phyloP scores from a whole-genome alignment of 768 basidiomycete genomes.

The Termitomyces sp. region DNA sequence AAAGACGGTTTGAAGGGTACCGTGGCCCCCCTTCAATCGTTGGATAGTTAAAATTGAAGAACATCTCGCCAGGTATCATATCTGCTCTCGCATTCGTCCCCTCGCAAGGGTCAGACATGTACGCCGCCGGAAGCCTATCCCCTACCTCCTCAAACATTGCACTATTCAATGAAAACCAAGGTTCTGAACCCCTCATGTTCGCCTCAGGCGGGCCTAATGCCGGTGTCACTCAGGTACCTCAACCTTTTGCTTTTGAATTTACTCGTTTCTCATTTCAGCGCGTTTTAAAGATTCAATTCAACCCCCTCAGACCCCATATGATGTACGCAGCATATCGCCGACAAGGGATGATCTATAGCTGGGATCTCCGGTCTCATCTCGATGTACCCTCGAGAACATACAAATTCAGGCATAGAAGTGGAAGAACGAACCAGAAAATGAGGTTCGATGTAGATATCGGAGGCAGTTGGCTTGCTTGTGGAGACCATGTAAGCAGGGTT shows the following conservation, averaged over 20 bases:
- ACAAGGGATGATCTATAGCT: constrained; percentile 58
- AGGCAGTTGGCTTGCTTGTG: constrained; percentile 61
- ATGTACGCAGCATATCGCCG: constrained; percentile 81
- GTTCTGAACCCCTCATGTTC: constrained; percentile 53
- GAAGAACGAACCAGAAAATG: constrained; percentile 69
- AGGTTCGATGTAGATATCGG: constrained; percentile 73
- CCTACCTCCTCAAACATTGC: constrained; percentile 56
- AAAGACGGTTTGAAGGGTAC: constrained; percentile 86
- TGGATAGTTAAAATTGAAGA: neutral
- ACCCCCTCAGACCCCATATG: constrained; percentile 65
- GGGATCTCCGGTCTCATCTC: constrained; percentile 72
- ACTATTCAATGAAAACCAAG: constrained; percentile 59
- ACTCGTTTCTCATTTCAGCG: neutral
- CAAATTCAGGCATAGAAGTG: constrained; percentile 5
- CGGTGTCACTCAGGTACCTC: constrained; percentile 52
- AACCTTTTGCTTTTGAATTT: neutral
- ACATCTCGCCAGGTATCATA: constrained; percentile 61
- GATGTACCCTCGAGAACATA: constrained; percentile 38
- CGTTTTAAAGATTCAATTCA: constrained; percentile 64
- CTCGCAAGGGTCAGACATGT: constrained; percentile 56
- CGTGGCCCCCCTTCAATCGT: neutral
- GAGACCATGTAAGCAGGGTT: constrained; percentile 67
- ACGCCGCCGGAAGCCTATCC: constrained; percentile 76
- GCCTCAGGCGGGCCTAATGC: constrained; percentile 53
- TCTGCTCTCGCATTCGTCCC: constrained; percentile 80